Conservation (phyloP, 2,329 filamentous ascomycete genomes). For the Teratosphaeria viscida region DNA sequence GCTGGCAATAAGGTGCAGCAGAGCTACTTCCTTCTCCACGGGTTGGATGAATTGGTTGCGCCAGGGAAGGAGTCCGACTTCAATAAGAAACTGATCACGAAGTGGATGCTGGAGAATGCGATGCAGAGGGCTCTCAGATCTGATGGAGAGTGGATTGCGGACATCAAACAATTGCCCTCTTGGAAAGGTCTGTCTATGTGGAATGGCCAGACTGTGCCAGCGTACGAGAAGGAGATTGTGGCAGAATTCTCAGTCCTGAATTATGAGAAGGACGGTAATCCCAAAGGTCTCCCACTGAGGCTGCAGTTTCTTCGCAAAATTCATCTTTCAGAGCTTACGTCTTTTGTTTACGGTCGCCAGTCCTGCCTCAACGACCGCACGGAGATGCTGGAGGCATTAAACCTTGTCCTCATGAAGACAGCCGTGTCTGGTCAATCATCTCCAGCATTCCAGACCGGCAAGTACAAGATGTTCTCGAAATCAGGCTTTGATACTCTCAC, state of each 20-base stretch:
- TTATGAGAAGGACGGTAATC: background rate
- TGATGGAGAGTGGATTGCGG: background rate
- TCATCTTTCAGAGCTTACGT: background rate
- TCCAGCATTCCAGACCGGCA: background rate
- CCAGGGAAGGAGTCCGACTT: background rate
- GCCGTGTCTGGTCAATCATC: background rate
- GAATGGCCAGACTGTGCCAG: background rate
- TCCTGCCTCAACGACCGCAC: background rate
- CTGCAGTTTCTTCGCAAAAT: background rate
- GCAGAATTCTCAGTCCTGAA: background rate
- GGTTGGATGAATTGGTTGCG: background rate
- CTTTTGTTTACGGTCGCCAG: background rate
- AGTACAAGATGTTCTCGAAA: background rate
- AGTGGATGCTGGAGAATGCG: background rate
- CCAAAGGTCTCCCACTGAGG: background rate
- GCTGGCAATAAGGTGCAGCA: background rate
- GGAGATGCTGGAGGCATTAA: background rate
- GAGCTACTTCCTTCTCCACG: background rate
- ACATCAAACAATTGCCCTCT: background rate
- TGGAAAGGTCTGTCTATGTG: background rate
- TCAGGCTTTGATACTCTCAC: background rate
- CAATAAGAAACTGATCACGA: background rate
- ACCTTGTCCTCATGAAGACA: background rate
- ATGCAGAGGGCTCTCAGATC: background rate
- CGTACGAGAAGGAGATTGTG: background rate